Evolutionary conservation across 371 early-diverging fungal genomes (phyloP), one percentile per base, ranked within the genome.

Genomic region (Zychaea mexicana): DNA sequence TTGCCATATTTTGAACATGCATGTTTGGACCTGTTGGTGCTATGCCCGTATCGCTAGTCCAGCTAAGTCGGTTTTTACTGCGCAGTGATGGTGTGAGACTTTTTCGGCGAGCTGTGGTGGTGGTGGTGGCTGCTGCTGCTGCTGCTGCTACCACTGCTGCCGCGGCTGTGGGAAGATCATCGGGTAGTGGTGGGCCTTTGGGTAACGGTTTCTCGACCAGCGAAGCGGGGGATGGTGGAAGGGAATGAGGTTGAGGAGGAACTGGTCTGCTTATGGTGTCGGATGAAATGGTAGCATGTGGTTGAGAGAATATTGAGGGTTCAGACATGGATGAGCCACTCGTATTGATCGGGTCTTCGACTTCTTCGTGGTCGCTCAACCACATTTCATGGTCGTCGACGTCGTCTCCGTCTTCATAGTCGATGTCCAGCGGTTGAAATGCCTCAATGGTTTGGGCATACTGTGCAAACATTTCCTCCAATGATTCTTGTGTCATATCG

Each of bases 401-500:
- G 19, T 72, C 66, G 42, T 70, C 72, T 17, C 61, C 61, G 10
- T 77, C 77, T 28, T 69, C 67, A 15, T 69, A 60, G n/a, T 60
- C 61, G 22, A 72, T 30, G 32, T 66, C 67, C 19, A 78, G 42
- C n/a, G 76, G 75, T 60, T 77, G 67, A 52, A 76, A 78, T 0
- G 77, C 69, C 63, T 81, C 82, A 47, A 81, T 81, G 7, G 76
- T 77, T 26, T 78, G 79, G 30, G 67, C 70, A 60, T 81, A 81
- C 53, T 77, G 77, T 2, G 67, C 69, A 64, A 81, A 78, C 46
- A 81, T 81, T 38, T 72, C 70, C 65, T 81, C 82, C 21, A 81
- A 39, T 2, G 69, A 70, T 57, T 78, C 75, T 57, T 81, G 82
- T 17, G 82, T 78, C 79, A 78, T 81, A 42, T 77, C 73, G 33